Evolutionary conservation across 1,139 yeast genomes (phyloP), one percentile per base, ranked within the genome.

Genomic region (Hyphopichia khmerensis): DNA sequence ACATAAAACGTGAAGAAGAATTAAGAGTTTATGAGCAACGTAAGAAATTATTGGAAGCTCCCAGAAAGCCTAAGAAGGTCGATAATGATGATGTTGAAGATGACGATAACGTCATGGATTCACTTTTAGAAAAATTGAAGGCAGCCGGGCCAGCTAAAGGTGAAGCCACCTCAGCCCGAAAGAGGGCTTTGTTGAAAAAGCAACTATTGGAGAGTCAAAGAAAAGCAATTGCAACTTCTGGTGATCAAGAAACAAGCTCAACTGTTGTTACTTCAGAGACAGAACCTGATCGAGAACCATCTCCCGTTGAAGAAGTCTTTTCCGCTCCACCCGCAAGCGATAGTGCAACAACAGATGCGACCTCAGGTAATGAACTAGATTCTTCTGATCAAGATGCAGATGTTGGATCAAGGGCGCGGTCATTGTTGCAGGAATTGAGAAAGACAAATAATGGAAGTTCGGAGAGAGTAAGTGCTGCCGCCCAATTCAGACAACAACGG

Each of bases 1-100:
- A 91, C 55, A 60, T 84, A 33, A 80, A 80, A 48, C 76, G 83
- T 21, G 98, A 93, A 63, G 95, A 87, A 54, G 95, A 89, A 53
- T 72, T 81, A 40, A 75, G 89, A 45, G 70, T 87, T 19, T 87
- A 87, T 57, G 93, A 88, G 56, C 80, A 77, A 60, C 72, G 96
- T 43, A 85, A 84, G 67, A 77, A 74, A 50, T 63, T 83, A 53
- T 67, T 83, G 38, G 87, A 84, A 51, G 62, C 67, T 29, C 72
- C 67, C 43, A 65, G 65, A 52, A 64, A 56, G 51, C 41, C 43
- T 18, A 44, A 42, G 40, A 40, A 56, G 27, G 48, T 52, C 32
- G 57, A 53, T 13, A 56, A 50, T 40, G 59, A 50, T 9, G 57
- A 52, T 14, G 57, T 55, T 4, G 84, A 79, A 4, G 53, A 59